Conservation (phyloP, 768 basidiomycete genomes). For the Termitomyces heimii region DNA sequence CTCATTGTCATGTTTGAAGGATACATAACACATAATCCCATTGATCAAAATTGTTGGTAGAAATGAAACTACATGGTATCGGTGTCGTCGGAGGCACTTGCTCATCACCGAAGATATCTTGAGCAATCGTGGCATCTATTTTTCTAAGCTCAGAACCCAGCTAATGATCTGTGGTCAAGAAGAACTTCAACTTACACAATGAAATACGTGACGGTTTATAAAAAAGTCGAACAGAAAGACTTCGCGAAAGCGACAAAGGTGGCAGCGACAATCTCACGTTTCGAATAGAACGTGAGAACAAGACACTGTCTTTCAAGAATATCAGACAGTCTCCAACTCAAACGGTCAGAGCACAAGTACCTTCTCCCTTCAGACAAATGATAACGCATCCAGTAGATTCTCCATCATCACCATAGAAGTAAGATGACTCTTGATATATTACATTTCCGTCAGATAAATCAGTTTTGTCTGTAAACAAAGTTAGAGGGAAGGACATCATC, state of each 20-base stretch:
- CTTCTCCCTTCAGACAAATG: conserved; percentile 35
- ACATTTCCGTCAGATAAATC: conserved; percentile 4
- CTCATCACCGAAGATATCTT: conserved; percentile 22
- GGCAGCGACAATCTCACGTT: neutral
- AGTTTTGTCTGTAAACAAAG: neutral
- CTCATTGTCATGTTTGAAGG: conserved; percentile 21
- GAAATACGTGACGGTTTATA: conserved; percentile 24
- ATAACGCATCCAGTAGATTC: conserved; percentile 31
- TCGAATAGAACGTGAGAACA: conserved; percentile 3
- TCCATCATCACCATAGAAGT: conserved; percentile 28
- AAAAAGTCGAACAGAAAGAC: conserved; percentile 42
- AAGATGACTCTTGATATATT: conserved; percentile 45
- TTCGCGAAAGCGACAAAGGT: neutral
- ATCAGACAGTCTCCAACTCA: neutral
- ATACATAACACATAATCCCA: conserved; percentile 59
- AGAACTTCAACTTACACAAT: conserved; percentile 22
- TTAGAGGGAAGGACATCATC: neutral
- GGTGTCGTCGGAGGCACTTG: conserved; percentile 33
- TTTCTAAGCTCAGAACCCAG: neutral
- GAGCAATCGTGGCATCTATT: conserved; percentile 17
- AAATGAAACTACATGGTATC: conserved; percentile 49
- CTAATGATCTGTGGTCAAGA: neutral
- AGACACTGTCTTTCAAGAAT: conserved; percentile 7
- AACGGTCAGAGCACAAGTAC: conserved; percentile 13
- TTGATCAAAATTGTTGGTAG: conserved; percentile 31